Conservation (phyloP, 148 eudicot species). For the Limonium bicolor region DNA sequence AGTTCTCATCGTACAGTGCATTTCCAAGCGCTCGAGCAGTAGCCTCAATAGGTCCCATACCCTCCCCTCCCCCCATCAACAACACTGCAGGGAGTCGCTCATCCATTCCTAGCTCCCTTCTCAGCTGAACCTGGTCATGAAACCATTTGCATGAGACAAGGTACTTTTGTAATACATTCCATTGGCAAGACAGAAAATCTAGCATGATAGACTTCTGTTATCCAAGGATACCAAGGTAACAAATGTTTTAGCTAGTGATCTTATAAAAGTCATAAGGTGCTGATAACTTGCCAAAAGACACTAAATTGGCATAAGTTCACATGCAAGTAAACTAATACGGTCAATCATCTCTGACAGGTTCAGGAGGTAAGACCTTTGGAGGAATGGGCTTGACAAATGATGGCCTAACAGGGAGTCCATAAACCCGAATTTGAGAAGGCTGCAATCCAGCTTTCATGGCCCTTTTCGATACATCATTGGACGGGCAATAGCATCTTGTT, state of each 20-base stretch:
- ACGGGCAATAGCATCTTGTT: constrained; percentile 96
- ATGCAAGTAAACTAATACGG: not conserved
- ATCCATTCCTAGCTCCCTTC: constrained; percentile 86
- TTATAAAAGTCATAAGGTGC: no score
- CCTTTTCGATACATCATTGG: constrained; percentile 81
- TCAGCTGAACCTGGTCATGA: constrained; percentile 68
- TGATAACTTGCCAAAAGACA: no score
- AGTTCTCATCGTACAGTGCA: constrained; percentile 65
- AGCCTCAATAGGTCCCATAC: constrained; percentile 97
- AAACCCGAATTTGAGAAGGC: constrained; percentile 79
- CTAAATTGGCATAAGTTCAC: no score
- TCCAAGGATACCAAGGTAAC: no score
- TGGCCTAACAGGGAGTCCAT: constrained; percentile 96
- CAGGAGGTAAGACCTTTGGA: constrained; percentile 45
- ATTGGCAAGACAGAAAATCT: no score
- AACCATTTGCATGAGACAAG: no score
- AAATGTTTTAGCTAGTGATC: no score
- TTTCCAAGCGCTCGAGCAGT: constrained; percentile 83
- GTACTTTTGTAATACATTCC: no score
- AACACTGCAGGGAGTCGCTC: constrained; percentile 79
- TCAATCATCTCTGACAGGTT: not conserved
- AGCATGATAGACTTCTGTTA: no score
- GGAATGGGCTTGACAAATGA: constrained; percentile 82
- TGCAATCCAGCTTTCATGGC: constrained; percentile 77
- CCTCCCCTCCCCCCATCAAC: constrained; percentile 99